Percentiles rank a stretch among this genome's conserved stretches.
Conservation (phyloP, 306 rosid species). For the Canavalia ensiformis region DNA sequence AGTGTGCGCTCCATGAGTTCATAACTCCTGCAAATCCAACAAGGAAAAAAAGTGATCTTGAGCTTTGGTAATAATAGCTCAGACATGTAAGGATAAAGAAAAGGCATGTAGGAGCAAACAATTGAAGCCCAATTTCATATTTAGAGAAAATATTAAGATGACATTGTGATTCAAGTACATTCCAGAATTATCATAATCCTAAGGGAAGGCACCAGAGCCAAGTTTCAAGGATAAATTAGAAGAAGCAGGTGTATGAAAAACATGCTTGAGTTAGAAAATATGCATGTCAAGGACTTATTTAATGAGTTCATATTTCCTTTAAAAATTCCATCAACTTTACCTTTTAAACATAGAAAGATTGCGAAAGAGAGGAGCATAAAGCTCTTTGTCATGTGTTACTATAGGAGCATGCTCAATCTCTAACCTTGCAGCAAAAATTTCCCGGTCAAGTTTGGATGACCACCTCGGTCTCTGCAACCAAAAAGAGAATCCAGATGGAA, state of each 20-base stretch:
- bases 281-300: slow-evolving; percentile 21
- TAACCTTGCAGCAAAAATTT: slow-evolving; percentile 74
- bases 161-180: neutral
- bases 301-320: slow-evolving; percentile 19
- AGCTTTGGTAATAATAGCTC: slow-evolving; percentile 26
- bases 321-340: slow-evolving; percentile 51
- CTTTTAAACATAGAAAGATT: slow-evolving; percentile 89
- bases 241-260: slow-evolving; percentile 22
- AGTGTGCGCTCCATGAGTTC: slow-evolving; percentile 90
- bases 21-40: slow-evolving; percentile 75
- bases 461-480: slow-evolving; percentile 80
- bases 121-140: slow-evolving; percentile 9
- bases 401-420: slow-evolving; percentile 74
- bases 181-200: neutral
- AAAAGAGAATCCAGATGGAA: slow-evolving; percentile 35
- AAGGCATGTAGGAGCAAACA: slow-evolving; percentile 13
- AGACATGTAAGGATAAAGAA: slow-evolving; percentile 29
- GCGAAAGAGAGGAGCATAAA: slow-evolving; percentile 82
- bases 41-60: slow-evolving; percentile 15
- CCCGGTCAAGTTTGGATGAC: slow-evolving; percentile 77
- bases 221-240: slow-evolving; percentile 27
- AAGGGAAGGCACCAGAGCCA: neutral
- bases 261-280: slow-evolving; percentile 18
- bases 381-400: slow-evolving; percentile 64
- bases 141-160: slow-evolving; percentile 10